These are phyloP conservation scores for Sugiyamaella smithiae DNA, from an alignment of 805 yeast species.

Conservation along the genomic window DNA sequence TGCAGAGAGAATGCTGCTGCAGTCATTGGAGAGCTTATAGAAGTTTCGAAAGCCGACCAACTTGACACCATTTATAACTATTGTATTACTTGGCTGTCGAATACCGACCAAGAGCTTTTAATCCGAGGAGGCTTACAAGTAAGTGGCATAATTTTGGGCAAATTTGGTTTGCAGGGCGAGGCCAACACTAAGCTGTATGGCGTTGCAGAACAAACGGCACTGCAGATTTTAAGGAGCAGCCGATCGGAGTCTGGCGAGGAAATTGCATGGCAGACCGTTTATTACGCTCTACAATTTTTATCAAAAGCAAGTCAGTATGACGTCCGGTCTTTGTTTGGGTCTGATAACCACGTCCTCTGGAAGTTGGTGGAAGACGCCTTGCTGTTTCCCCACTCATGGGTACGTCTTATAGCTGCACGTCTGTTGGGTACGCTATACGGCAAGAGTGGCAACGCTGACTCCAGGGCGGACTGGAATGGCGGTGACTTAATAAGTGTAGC, in stretches of 20 bases:
- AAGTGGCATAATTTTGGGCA: conserved; percentile 57
- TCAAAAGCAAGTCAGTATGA: conserved; percentile 34
- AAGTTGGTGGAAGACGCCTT: conserved; percentile 49
- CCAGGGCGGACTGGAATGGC: neutral
- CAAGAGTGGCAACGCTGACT: conserved; percentile 31
- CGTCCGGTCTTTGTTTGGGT: conserved; percentile 24
- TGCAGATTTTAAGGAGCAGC: conserved; percentile 36
- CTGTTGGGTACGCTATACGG: conserved; percentile 53
- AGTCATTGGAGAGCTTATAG: conserved; percentile 54
- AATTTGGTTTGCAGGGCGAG: conserved; percentile 41
- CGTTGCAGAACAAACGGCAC: conserved; percentile 38
- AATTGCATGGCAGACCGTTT: conserved; percentile 74
- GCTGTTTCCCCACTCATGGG: conserved; percentile 90
- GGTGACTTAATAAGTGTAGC: conserved; percentile 53
- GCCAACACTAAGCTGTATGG: conserved; percentile 43
- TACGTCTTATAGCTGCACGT: conserved; percentile 64
- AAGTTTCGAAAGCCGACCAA: conserved; percentile 40
- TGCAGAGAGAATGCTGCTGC: conserved; percentile 83
- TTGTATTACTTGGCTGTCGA: conserved; percentile 58
- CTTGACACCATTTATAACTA: conserved; percentile 40
- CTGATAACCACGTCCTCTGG: conserved; percentile 47
- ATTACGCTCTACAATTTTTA: conserved; percentile 55
- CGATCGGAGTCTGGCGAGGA: conserved; percentile 41
- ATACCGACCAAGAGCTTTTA: conserved; percentile 45
- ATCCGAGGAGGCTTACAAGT: conserved; percentile 72